phyloP scores from a whole-genome alignment of 768 basidiomycete genomes.

The Auricularia heimuer region DNA sequence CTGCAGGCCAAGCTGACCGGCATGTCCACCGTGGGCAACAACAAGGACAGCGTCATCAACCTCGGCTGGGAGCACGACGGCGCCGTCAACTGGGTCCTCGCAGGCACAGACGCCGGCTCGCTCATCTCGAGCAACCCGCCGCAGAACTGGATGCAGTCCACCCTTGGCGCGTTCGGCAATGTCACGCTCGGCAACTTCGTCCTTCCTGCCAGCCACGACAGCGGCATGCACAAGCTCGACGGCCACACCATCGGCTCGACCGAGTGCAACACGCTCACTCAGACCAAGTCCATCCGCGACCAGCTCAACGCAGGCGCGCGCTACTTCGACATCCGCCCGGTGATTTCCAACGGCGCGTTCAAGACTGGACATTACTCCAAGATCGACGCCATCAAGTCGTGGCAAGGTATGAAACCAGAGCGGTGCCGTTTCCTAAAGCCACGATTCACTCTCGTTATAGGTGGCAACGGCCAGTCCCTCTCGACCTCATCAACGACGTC shows the following conservation, averaged over 20 bases:
- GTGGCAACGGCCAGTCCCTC: slow-evolving; percentile 6
- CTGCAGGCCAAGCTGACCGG: not conserved
- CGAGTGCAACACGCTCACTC: slow-evolving; percentile 3
- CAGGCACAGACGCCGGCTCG: not conserved
- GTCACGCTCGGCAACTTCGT: slow-evolving; percentile 1
- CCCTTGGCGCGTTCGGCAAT: not conserved
- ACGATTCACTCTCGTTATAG: not conserved
- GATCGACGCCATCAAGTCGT: not conserved
- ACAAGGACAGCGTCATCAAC: not conserved
- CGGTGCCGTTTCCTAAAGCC: no score
- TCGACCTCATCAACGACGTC: slow-evolving; percentile 5
- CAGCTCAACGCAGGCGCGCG: slow-evolving; percentile 2
- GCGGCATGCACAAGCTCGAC: not conserved
- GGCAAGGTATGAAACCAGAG: not conserved
- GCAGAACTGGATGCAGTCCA: not conserved
- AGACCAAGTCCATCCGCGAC: not conserved
- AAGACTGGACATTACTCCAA: slow-evolving; percentile 4
- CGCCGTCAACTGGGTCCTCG: not conserved
- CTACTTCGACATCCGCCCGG: slow-evolving; percentile 8
- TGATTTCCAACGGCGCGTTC: not conserved
- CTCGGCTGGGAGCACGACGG: slow-evolving; percentile 1
- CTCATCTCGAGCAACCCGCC: not conserved
- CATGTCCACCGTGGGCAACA: not conserved
- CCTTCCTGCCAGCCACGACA: not conserved
- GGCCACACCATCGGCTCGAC: slow-evolving; percentile 1